These are phyloP conservation scores for Ambrosiella beaveri DNA, from an alignment of 2,329 filamentous ascomycete species.

Conservation along the genomic window DNA sequence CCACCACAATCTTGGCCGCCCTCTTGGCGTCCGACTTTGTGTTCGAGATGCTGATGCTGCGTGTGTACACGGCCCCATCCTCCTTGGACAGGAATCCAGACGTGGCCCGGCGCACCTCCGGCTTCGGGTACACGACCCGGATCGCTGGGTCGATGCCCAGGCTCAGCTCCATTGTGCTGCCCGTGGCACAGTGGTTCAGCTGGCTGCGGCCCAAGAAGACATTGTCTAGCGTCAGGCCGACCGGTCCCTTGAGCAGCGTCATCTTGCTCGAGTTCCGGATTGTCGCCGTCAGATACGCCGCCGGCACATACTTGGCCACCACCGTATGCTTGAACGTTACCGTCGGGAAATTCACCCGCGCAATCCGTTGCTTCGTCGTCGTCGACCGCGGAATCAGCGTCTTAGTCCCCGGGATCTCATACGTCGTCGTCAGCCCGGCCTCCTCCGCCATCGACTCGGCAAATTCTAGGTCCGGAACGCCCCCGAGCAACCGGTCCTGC, in stretches of 20 bases:
- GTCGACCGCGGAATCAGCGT: conserved; percentile 35
- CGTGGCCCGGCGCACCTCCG: conserved; percentile 33
- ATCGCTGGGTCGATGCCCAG: conserved; percentile 45
- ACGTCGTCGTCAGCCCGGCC: conserved; percentile 41
- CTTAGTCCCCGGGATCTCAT: conserved; percentile 41
- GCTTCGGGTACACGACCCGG: conserved; percentile 36
- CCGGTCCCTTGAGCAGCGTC: conserved; percentile 36
- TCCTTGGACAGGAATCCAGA: conserved; percentile 37
- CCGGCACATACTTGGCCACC: conserved; percentile 42
- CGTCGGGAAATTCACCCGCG: conserved; percentile 32
- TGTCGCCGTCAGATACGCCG: conserved; percentile 41
- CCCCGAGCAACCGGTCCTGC: neutral
- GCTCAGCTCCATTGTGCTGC: conserved; percentile 34
- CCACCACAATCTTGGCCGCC: conserved; percentile 30
- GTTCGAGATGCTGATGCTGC: conserved; percentile 33
- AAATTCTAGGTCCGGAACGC: conserved; percentile 23
- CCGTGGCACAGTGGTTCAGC: conserved; percentile 37
- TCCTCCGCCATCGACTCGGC: conserved; percentile 40
- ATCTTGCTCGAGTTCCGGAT: conserved; percentile 38
- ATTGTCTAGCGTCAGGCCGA: conserved; percentile 44
- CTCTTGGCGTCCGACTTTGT: conserved; percentile 23
- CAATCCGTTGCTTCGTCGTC: conserved; percentile 41
- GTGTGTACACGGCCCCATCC: conserved; percentile 31
- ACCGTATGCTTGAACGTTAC: conserved; percentile 39
- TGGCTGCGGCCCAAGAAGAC: conserved; percentile 40